Conservation (phyloP, 2,329 filamentous ascomycete genomes). For the Mycosphaerella arachidis region DNA sequence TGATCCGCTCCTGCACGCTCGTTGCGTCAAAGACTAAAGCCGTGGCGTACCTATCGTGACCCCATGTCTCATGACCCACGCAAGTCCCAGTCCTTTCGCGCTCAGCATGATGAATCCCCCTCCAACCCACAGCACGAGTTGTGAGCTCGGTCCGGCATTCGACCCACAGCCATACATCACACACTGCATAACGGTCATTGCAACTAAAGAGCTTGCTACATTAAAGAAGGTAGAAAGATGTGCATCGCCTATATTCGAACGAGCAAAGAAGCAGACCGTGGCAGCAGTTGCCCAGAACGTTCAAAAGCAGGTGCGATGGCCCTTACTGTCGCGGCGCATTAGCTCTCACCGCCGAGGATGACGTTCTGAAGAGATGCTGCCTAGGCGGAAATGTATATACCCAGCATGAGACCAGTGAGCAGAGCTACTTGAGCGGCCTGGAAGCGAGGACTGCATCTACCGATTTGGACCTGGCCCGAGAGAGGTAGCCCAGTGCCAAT, state of each 20-base stretch:
- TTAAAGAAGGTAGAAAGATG: not conserved
- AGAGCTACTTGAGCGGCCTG: too few species aligned
- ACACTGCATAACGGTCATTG: not conserved
- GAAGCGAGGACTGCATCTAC: too few species aligned
- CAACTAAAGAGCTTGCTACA: not conserved
- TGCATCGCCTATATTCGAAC: not conserved
- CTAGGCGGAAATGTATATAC: not conserved
- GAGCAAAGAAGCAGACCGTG: not conserved
- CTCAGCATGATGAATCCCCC: not conserved
- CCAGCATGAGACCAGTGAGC: too few species aligned
- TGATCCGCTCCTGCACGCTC: not conserved
- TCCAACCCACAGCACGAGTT: not conserved
- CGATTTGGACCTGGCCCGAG: too few species aligned
- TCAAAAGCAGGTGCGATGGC: not conserved
- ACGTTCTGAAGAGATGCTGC: not conserved
- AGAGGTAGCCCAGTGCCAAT: not conserved
- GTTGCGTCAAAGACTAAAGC: not conserved
- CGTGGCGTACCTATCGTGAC: not conserved
- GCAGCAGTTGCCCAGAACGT: not conserved
- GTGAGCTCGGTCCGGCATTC: not conserved
- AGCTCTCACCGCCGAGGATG: not conserved
- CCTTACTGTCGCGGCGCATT: not conserved
- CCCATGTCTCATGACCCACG: not conserved
- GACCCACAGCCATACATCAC: not conserved
- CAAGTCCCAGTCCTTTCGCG: not conserved